A percentile compares a stretch with the other conserved stretches of the same genome.
Evolutionary conservation across 176 grass and related monocot species (phyloP).

Genomic region (Aegilops longissima): DNA sequence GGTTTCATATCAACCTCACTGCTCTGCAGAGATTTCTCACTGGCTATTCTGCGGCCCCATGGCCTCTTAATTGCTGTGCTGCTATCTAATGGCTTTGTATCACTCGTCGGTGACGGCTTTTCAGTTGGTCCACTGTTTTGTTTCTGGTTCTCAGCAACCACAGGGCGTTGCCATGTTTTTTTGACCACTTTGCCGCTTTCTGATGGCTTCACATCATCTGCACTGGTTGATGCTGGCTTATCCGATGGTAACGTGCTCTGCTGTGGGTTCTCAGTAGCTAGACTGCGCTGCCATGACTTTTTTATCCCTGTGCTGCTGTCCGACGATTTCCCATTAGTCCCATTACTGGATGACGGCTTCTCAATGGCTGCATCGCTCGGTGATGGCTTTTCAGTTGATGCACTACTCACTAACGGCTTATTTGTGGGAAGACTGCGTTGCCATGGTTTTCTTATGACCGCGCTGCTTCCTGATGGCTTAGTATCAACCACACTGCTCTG

Average conservation of each 20-base stretch:
- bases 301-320: constrained; percentile 36
- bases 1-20: constrained; percentile 41
- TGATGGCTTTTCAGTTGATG: constrained; percentile 32
- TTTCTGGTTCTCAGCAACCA: constrained; percentile 35
- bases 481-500: constrained; percentile 36
- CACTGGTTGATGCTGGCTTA: constrained; percentile 24
- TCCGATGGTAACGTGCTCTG: constrained; percentile 25
- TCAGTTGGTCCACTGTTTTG: constrained; percentile 31
- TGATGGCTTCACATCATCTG: constrained; percentile 38
- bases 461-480: constrained; percentile 35
- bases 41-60: constrained; percentile 38
- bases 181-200: constrained; percentile 28
- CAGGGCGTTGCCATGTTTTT: constrained; percentile 45
- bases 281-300: constrained; percentile 32
- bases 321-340: constrained; percentile 18
- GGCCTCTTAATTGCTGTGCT: constrained; percentile 37
- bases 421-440: constrained; percentile 32
- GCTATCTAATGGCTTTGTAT: constrained; percentile 39
- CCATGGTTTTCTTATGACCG: constrained; percentile 38
- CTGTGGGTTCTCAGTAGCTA: constrained; percentile 24
- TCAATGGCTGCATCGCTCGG: constrained; percentile 19
- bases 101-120: constrained; percentile 14
- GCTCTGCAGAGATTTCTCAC: constrained; percentile 30
- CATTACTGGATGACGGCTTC: constrained; percentile 44
- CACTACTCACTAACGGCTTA: constrained; percentile 20